A percentile compares a stretch with the other conserved stretches of the same genome.
Evolutionary conservation across 257 asterid species (phyloP).

Genomic region (Solanum bulbocastanum): DNA sequence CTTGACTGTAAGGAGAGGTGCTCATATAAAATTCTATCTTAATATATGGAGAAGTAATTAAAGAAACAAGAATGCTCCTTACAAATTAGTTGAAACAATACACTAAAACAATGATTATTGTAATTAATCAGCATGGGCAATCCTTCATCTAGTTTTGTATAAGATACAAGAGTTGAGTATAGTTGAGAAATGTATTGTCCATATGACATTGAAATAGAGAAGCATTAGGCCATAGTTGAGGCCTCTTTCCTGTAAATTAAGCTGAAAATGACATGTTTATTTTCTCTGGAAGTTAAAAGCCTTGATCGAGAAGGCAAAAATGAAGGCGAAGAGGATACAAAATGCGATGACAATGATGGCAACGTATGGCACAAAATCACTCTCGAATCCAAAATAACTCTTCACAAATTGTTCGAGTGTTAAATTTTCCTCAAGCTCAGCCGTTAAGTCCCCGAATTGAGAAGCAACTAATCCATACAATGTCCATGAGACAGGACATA

Average conservation of each 20-base stretch:
- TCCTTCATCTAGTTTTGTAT: not conserved
- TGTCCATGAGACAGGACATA: not conserved
- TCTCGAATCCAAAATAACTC: not conserved
- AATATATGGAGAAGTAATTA: not conserved
- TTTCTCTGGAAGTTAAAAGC: not conserved
- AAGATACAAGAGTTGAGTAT: not conserved
- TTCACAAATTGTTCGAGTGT: not conserved
- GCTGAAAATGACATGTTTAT: not conserved
- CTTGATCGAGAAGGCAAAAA: not conserved
- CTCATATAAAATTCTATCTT: not conserved
- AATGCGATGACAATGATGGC: not conserved
- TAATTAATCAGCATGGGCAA: not conserved
- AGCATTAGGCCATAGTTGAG: not conserved
- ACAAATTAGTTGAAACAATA: not conserved
- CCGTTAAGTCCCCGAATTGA: not conserved
- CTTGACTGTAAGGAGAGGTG: not conserved
- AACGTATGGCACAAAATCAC: not conserved
- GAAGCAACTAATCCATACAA: not conserved
- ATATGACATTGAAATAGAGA: not conserved
- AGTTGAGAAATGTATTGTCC: not conserved
- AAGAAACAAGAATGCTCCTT: not conserved
- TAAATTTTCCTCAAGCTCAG: not conserved
- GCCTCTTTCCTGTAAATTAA: not conserved
- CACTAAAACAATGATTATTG: not conserved
- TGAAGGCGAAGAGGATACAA: not conserved